Conservation (phyloP, 192 early-diverging fungal species). For the Paraglomus occultum region DNA sequence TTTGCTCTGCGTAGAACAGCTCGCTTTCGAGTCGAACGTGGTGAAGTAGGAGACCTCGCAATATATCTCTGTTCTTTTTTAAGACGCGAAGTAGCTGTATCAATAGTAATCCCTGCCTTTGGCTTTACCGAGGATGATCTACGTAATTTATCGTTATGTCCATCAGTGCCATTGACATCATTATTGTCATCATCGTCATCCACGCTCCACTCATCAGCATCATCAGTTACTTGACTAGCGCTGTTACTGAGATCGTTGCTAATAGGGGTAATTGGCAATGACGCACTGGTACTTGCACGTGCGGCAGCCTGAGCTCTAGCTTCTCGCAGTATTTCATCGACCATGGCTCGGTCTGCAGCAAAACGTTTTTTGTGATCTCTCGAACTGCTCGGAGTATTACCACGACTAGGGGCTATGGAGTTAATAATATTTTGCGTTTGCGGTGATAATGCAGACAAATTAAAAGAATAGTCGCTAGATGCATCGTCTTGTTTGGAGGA, state of each 20-base stretch:
- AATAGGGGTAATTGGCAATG: neutral
- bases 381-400: neutral
- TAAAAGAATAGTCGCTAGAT: too few relatives aligned
- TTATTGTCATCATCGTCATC: neutral
- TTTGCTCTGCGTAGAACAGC: constrained; percentile 12
- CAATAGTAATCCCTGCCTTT: constrained; percentile 3
- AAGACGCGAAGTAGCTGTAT: neutral
- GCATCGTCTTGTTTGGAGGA: too few relatives aligned
- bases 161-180: neutral
- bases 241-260: neutral
- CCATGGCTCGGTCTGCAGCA: neutral
- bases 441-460: neutral
- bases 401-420: neutral
- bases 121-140: neutral
- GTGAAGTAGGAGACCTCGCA: constrained; percentile 23
- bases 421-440: constrained; percentile 23
- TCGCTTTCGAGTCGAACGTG: constrained; percentile 20
- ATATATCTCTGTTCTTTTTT: constrained; percentile 17
- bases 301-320: constrained; percentile 3
- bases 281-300: neutral
- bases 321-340: constrained; percentile 18
- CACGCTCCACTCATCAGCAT: neutral
- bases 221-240: neutral
- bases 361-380: neutral
- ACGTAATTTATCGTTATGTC: neutral